Evolutionary conservation across 176 grass and related monocot species (phyloP).

Genomic region (Sorghum bicolor): DNA sequence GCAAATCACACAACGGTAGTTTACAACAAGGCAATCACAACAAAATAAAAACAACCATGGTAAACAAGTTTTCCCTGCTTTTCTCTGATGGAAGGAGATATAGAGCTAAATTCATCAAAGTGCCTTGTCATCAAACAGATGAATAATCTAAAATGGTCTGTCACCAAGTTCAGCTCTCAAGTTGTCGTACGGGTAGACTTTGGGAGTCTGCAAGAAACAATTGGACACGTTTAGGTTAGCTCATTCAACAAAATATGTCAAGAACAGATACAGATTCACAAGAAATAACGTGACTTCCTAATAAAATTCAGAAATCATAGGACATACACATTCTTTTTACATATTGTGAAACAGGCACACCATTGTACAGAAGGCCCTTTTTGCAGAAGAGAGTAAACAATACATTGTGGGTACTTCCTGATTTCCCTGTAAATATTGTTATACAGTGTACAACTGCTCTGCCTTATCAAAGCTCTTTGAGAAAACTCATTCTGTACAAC

Average conservation of each 20-base stretch:
- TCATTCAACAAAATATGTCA: conserved; percentile 4
- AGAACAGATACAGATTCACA: background rate
- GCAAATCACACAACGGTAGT: background rate
- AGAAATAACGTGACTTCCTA: background rate
- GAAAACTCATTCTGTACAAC: background rate
- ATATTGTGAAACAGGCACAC: background rate
- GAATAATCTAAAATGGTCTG: conserved; percentile 32
- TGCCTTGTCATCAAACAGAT: background rate
- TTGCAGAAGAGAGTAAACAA: background rate
- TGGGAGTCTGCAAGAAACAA: conserved; percentile 70
- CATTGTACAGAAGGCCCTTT: background rate
- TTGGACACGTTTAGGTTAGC: background rate
- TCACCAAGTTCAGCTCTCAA: conserved; percentile 79
- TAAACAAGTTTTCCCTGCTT: background rate
- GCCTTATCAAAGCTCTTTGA: background rate
- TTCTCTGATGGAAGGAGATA: background rate
- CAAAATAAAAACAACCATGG: conserved; percentile 10
- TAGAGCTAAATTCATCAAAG: conserved; percentile 1
- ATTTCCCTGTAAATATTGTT: background rate
- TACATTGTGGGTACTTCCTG: background rate
- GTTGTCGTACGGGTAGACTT: conserved; percentile 93
- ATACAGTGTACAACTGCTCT: background rate
- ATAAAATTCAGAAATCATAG: background rate
- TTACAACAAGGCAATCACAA: conserved; percentile 11
- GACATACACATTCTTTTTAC: background rate